Conservation (phyloP, 768 basidiomycete species). For the Auriscalpium orientale region DNA sequence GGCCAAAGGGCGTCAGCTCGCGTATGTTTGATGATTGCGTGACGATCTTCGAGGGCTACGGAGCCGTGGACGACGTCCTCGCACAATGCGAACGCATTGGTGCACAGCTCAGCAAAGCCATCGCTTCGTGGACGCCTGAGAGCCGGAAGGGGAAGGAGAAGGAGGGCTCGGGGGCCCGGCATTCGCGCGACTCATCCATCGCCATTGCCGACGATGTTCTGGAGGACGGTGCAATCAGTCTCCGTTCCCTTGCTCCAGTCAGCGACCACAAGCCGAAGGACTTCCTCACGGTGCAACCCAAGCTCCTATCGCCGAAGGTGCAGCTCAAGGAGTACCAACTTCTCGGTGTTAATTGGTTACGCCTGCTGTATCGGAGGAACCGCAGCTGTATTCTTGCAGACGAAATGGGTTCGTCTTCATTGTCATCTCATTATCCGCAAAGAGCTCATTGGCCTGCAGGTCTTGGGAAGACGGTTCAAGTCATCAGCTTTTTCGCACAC, state of each 20-base stretch:
- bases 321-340: slow-evolving; percentile 94
- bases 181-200: slow-evolving; percentile 9
- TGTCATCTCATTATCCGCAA: slow-evolving; percentile 1
- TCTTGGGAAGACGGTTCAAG: slow-evolving; percentile 97
- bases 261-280: slow-evolving; percentile 40
- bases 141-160: slow-evolving; percentile 28
- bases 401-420: slow-evolving; percentile 80
- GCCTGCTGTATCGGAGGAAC: slow-evolving; percentile 70
- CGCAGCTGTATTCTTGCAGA: slow-evolving; percentile 96
- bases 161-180: slow-evolving; percentile 27
- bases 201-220: slow-evolving; percentile 25
- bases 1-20: slow-evolving; percentile 76
- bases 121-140: slow-evolving; percentile 66
- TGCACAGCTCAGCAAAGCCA: slow-evolving; percentile 57
- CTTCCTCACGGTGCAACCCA: slow-evolving; percentile 73
- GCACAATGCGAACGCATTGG: slow-evolving; percentile 87
- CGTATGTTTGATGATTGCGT: slow-evolving; percentile 88
- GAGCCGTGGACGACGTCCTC: slow-evolving; percentile 82
- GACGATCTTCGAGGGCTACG: slow-evolving; percentile 77
- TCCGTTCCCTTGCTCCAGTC: slow-evolving; percentile 39
- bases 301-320: slow-evolving; percentile 54
- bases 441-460: slow-evolving; percentile 38
- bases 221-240: slow-evolving; percentile 58
- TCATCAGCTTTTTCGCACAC: slow-evolving; percentile 92
- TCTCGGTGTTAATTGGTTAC: slow-evolving; percentile 96